phyloP scores from a whole-genome alignment of 2,329 filamentous ascomycete genomes.

The Colletotrichum falcatum region DNA sequence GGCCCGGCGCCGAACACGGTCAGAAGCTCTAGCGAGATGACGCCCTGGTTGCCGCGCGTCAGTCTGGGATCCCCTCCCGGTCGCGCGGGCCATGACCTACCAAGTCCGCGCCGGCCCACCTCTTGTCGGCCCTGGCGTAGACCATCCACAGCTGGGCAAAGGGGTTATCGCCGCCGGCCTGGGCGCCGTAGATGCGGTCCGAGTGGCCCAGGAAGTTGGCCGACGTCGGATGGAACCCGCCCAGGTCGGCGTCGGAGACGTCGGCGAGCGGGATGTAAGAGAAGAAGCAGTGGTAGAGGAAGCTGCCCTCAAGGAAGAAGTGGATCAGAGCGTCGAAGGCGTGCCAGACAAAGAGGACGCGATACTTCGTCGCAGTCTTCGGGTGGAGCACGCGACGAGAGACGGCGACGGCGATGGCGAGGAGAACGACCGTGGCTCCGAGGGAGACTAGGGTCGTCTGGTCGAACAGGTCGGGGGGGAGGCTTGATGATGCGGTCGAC shows the following conservation, averaged over 20 bases:
- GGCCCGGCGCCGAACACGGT: constrained; percentile 74
- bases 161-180: constrained; percentile 65
- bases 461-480: constrained; percentile 70
- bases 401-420: constrained; percentile 61
- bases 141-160: constrained; percentile 76
- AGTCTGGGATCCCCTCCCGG: not conserved
- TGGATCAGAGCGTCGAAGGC: constrained; percentile 93
- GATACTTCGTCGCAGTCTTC: constrained; percentile 66
- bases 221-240: constrained; percentile 59
- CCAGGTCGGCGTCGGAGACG: constrained; percentile 50
- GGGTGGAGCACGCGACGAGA: constrained; percentile 62
- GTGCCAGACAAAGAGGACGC: constrained; percentile 94
- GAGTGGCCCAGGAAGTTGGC: constrained; percentile 64
- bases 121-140: constrained; percentile 71
- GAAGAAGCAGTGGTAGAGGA: constrained; percentile 95
- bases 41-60: constrained; percentile 54
- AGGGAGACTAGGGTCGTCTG: constrained; percentile 70
- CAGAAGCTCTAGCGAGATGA: constrained; percentile 74
- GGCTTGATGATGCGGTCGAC: constrained; percentile 43
- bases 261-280: constrained; percentile 55
- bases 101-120: constrained; percentile 74
- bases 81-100: constrained; percentile 49
- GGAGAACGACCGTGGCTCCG: constrained; percentile 64
- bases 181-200: constrained; percentile 66
- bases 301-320: constrained; percentile 89